Conservation (phyloP, 2,329 filamentous ascomycete genomes). For the Akanthomyces lecanii region DNA sequence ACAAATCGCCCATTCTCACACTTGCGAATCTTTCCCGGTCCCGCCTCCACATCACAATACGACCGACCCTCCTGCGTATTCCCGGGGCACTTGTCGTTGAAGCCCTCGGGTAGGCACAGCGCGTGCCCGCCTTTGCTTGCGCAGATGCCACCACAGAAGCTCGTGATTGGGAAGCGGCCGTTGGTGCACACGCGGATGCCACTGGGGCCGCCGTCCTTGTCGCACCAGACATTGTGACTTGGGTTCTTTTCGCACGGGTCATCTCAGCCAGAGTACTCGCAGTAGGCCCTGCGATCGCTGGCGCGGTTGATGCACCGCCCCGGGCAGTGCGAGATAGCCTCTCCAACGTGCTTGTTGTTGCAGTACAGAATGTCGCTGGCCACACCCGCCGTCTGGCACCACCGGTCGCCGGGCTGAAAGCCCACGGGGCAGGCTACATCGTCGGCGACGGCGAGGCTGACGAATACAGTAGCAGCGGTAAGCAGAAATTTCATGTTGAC, state of each 20-base stretch:
- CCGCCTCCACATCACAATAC: not conserved
- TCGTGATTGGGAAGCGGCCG: not conserved
- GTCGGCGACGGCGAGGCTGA: not conserved
- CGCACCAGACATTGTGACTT: slow-evolving; percentile 8
- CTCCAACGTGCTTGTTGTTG: not conserved
- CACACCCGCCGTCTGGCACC: not conserved
- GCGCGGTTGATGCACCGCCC: not conserved
- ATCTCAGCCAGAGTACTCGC: not conserved
- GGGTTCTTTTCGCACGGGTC: not conserved
- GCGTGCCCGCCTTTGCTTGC: slow-evolving; percentile 1
- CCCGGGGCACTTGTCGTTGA: not conserved
- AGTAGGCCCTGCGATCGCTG: not conserved
- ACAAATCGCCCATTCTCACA: not conserved
- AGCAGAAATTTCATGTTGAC: not conserved
- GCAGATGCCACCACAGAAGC: slow-evolving; percentile 1
- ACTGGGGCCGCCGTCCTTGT: not conserved
- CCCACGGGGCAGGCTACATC: not conserved
- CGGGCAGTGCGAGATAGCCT: not conserved
- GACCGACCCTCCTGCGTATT: not conserved
- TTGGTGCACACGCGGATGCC: not conserved
- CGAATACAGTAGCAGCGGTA: not conserved
- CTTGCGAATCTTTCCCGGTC: not conserved
- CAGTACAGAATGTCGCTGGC: not conserved
- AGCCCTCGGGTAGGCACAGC: not conserved
- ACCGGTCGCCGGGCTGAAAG: not conserved